Base-by-base conservation (phyloP, 2,329 filamentous ascomycete genomes). In the Fusarium tricinctum region DNA sequence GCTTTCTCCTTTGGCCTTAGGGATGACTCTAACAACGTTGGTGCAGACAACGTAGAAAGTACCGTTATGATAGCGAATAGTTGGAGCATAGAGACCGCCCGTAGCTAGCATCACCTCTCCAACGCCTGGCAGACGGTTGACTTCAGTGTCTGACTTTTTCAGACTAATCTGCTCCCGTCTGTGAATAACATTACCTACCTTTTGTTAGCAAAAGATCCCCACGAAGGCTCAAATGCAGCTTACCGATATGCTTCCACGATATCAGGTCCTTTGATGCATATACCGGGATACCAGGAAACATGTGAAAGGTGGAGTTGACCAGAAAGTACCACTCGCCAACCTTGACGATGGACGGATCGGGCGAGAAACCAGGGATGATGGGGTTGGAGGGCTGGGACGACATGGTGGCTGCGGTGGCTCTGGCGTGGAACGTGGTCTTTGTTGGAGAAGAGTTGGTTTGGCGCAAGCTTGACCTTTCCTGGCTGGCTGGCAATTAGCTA, bases 221-320 rank as follows among this genome's bases (percentile, higher is more conserved):
- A 4, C 2, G 5, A 22, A 8, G 9, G 12, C 12, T 0, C 1
- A 2, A 5, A 1, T 3, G 12, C 0, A 0, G 5, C 35, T 2
- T 48, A 44, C 59, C 59, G 8, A 57, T 63, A 0, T 63, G 59
- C 13, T 63, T 48, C 59, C 59, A 63, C 1, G 48, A 63, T 3
- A 63, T 14, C 6, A 63, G 43, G 17, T 63, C 32, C 6, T 51
- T 63, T 0, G 61, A 63, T 0, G 58, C 58, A 15, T 63, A 63
- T 0, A 63, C 58, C 6, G 58, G 59, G 26, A 63, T 48, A 2
- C 59, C 58, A 23, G 59, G 59, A 7, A 63, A 63, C 58, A 63
- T 56, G 38, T 63, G 59, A 39, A 63, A 63, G 6, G 59, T 63
- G 30, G 59, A 63, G 45, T 57, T 63, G 8, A 63, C 59, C 1